Conservation (phyloP, 495 filamentous ascomycete genomes). For the Xylaria telfairii region DNA sequence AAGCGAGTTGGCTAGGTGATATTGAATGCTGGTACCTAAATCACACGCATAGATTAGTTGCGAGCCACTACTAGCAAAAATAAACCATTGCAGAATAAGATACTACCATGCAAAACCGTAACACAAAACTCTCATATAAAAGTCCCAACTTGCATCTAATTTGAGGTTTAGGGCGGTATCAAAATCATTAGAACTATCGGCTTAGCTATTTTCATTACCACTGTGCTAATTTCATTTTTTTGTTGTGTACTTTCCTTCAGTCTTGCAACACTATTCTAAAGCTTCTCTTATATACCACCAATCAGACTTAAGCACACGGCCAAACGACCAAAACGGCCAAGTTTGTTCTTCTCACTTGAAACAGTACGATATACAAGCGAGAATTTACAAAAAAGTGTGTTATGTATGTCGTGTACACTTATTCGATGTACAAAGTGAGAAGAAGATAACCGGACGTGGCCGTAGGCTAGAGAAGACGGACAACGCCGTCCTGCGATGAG, state of each 20-base stretch:
- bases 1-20: background rate
- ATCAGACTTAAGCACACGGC: background rate
- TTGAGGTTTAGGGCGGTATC: background rate
- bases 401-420: background rate
- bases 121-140: background rate
- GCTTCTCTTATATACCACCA: background rate
- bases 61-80: background rate
- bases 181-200: background rate
- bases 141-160: background rate
- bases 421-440: background rate
- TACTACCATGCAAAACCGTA: background rate
- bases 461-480: constrained; percentile 1
- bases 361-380: background rate
- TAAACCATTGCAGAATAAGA: background rate
- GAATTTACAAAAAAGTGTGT: background rate
- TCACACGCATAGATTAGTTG: background rate
- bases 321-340: background rate
- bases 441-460: background rate
- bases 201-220: background rate
- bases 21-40: background rate
- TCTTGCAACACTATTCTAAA: background rate
- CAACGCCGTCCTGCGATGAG: constrained; percentile 11
- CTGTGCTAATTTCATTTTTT: background rate
- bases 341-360: background rate
- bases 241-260: background rate